A percentile compares a stretch with the other conserved stretches of the same genome.
Conservation (phyloP, 1,284 basidiomycete species). For the Apiotrichum brassicae region DNA sequence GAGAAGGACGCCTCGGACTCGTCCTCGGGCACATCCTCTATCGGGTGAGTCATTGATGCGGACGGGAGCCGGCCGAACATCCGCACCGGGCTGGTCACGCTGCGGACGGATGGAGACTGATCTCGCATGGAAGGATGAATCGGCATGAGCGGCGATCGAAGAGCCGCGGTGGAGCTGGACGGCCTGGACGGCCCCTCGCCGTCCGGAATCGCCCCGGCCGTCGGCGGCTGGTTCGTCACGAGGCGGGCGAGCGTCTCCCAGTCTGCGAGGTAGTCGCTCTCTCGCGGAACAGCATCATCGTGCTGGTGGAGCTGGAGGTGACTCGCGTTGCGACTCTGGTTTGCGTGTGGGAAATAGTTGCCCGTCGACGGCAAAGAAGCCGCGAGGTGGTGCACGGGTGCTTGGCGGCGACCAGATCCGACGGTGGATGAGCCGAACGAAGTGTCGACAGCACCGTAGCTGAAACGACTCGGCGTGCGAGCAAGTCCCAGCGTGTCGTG, state of each 20-base stretch:
- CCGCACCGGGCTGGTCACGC: not conserved
- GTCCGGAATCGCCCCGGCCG: not conserved
- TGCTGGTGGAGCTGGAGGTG: too few species aligned
- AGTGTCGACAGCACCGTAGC: too few species aligned
- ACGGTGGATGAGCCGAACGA: not conserved
- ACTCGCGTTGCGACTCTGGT: too few species aligned
- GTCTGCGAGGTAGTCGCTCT: slow-evolving; percentile 26
- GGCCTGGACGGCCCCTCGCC: not conserved
- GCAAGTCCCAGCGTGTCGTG: too few species aligned
- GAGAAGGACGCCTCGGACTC: slow-evolving; percentile 2
- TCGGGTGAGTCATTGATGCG: not conserved
- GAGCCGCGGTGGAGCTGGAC: not conserved
- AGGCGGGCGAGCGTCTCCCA: slow-evolving; percentile 35
- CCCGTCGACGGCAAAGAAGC: not conserved
- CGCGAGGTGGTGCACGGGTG: not conserved
- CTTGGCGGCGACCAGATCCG: not conserved
- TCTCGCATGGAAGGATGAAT: not conserved
- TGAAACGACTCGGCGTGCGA: too few species aligned
- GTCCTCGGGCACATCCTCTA: not conserved
- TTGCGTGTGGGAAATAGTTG: not conserved
- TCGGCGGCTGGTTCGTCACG: slow-evolving; percentile 7
- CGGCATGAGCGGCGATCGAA: not conserved
- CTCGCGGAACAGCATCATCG: too few species aligned
- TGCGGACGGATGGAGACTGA: not conserved
- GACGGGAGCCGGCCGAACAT: not conserved